These are phyloP conservation scores for Pichia membranifaciens DNA, from an alignment of 805 yeast genomes.

Conservation along the genomic window DNA sequence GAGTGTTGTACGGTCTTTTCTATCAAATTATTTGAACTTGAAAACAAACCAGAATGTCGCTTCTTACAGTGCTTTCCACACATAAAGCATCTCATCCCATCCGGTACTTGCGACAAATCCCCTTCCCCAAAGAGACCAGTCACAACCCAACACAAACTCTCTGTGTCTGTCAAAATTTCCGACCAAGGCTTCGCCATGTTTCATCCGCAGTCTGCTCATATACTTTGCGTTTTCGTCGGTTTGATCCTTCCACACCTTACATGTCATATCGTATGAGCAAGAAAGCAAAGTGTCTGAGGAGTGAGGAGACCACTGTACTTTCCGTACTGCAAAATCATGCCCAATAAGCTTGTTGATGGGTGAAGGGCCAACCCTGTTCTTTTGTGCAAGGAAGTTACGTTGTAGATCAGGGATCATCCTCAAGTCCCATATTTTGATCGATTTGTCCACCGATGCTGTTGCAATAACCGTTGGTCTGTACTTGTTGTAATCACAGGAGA, in stretches of 20 bases:
- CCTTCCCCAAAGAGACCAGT: slow-evolving; percentile 95
- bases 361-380: slow-evolving; percentile 48
- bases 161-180: slow-evolving; percentile 63
- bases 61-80: slow-evolving; percentile 64
- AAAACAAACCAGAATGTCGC: too few relatives aligned
- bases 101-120: slow-evolving; percentile 95
- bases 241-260: slow-evolving; percentile 76
- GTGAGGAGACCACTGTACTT: slow-evolving; percentile 88
- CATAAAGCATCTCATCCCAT: slow-evolving; percentile 92
- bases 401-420: slow-evolving; percentile 48
- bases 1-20: too few relatives aligned
- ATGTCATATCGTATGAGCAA: slow-evolving; percentile 89
- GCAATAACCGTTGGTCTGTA: slow-evolving; percentile 76
- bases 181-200: slow-evolving; percentile 45
- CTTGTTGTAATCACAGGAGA: slow-evolving; percentile 86
- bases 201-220: slow-evolving; percentile 39
- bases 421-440: slow-evolving; percentile 81
- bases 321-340: slow-evolving; percentile 84
- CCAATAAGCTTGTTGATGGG: slow-evolving; percentile 77
- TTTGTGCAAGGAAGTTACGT: slow-evolving; percentile 34
- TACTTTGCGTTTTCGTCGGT: slow-evolving; percentile 53
- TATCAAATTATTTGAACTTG: too few relatives aligned
- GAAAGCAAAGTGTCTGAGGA: slow-evolving; percentile 60
- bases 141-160: slow-evolving; percentile 90
- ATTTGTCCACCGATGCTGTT: slow-evolving; percentile 87